These are phyloP conservation scores for Lepidium africanum DNA, from an alignment of 345 rosid genomes.

Conservation along the genomic window DNA sequence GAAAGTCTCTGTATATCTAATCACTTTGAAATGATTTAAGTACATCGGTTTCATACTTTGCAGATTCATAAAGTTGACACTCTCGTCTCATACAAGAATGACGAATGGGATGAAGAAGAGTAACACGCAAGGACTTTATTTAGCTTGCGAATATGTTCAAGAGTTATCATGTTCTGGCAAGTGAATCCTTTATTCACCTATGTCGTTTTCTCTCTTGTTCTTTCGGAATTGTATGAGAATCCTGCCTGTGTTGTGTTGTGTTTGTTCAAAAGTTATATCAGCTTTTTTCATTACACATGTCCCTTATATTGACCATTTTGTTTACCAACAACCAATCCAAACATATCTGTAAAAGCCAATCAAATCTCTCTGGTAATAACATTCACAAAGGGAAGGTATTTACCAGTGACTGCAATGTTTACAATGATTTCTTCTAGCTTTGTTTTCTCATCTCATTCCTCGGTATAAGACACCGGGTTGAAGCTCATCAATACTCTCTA, in stretches of 20 bases:
- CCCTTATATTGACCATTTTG: background rate
- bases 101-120: constrained; percentile 88
- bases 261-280: background rate
- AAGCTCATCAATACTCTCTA: constrained; percentile 84
- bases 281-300: background rate
- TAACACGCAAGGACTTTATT: background rate
- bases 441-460: constrained; percentile 44
- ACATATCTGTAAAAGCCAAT: background rate
- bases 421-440: background rate
- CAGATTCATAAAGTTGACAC: constrained; percentile 98
- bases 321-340: background rate
- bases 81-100: constrained; percentile 90
- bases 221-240: constrained; percentile 8
- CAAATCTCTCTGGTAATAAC: background rate
- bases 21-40: background rate
- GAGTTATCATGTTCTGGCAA: constrained; percentile 3
- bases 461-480: constrained; percentile 71
- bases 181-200: constrained; percentile 64
- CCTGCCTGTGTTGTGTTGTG: background rate
- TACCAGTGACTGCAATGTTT: background rate
- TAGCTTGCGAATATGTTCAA: background rate
- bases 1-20: background rate
- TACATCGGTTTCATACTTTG: background rate
- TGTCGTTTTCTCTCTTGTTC: background rate
- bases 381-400: background rate